Conservation (phyloP, 2,329 filamentous ascomycete species). For the Ophiostoma sp. region DNA sequence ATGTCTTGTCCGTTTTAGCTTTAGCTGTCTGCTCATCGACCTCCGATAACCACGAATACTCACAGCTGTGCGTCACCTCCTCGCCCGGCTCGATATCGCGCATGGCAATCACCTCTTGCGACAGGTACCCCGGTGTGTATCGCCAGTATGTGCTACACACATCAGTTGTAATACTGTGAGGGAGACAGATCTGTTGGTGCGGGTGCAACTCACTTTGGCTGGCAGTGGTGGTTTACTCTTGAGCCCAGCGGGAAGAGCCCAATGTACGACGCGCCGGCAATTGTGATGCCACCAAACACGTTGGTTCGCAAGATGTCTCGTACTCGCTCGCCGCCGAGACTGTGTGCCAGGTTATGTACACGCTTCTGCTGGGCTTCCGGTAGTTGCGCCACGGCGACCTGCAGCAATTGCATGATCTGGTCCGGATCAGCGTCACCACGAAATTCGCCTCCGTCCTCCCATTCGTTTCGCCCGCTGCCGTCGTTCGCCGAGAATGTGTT, state of each 20-base stretch:
- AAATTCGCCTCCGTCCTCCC: background rate
- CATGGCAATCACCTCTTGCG: constrained; percentile 33
- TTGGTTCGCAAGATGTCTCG: constrained; percentile 34
- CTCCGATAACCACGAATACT: background rate
- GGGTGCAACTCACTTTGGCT: constrained; percentile 30
- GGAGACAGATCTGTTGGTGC: too few relatives aligned
- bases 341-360: background rate
- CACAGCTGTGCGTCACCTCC: background rate
- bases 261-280: constrained; percentile 33
- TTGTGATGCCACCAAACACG: constrained; percentile 33
- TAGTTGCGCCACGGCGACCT: background rate
- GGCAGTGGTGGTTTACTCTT: constrained; percentile 34
- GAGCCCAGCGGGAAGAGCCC: constrained; percentile 31
- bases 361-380: background rate
- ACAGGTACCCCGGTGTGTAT: constrained; percentile 29
- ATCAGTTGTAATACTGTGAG: background rate
- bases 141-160: constrained; percentile 31
- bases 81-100: constrained; percentile 30
- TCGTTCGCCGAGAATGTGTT: background rate
- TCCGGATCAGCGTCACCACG: background rate
- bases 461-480: background rate
- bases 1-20: background rate
- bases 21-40: background rate
- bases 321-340: constrained; percentile 25
- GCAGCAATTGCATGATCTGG: constrained; percentile 5